These are phyloP conservation scores for Fusarium penzigii DNA, from an alignment of 2,329 filamentous ascomycete species.

Conservation along the genomic window DNA sequence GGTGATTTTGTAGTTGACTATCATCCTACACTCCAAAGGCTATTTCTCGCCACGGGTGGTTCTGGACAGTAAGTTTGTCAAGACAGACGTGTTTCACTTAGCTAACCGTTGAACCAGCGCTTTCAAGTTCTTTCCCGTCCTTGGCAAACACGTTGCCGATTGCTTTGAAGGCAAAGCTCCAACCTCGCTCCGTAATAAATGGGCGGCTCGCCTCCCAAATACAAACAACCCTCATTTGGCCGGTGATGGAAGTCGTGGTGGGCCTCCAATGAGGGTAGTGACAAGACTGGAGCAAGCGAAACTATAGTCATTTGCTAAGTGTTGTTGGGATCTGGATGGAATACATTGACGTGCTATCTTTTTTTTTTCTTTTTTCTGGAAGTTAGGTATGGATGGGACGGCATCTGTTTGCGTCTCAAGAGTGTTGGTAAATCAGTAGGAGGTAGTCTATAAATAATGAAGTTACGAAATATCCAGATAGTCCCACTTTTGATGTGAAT, in stretches of 20 bases:
- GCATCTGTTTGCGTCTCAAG: too few relatives aligned
- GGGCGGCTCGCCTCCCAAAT: conserved; percentile 4
- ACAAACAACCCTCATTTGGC: background rate
- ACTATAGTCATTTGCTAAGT: background rate
- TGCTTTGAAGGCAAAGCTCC: conserved; percentile 9
- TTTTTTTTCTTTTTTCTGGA: too few relatives aligned
- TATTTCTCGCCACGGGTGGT: conserved; percentile 18
- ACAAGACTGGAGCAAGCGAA: conserved; percentile 7
- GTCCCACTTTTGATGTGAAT: too few relatives aligned
- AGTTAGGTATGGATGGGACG: too few relatives aligned
- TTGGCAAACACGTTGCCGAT: conserved; percentile 10
- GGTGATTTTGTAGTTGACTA: conserved; percentile 16
- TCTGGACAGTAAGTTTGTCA: conserved; percentile 11
- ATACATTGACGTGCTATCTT: too few relatives aligned
- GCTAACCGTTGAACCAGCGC: conserved; percentile 6
- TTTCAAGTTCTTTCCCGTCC: conserved; percentile 20
- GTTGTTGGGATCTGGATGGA: too few relatives aligned
- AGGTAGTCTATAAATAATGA: too few relatives aligned
- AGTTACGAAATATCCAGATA: too few relatives aligned
- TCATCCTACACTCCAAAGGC: conserved; percentile 6
- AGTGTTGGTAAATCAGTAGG: too few relatives aligned
- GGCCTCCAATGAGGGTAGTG: conserved; percentile 9
- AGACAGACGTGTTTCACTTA: background rate
- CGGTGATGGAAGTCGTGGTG: conserved; percentile 18
- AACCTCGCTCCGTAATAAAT: conserved; percentile 6